Evolutionary conservation across 257 asterid genomes (phyloP).

Genomic region (Echium plantagineum): DNA sequence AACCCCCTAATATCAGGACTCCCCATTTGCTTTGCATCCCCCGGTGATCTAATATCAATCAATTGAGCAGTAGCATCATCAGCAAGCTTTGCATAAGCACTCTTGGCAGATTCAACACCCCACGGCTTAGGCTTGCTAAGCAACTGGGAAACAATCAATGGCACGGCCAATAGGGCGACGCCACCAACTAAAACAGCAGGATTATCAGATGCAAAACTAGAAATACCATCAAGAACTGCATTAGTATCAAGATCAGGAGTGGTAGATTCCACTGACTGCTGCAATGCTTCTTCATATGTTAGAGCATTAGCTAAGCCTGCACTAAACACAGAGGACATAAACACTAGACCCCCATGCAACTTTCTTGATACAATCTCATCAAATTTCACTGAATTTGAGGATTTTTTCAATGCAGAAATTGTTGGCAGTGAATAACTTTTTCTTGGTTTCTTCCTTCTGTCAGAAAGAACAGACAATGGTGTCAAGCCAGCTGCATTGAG

Average conservation of each 20-base stretch:
- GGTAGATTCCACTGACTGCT: conserved; percentile 32
- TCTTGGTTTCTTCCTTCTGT: conserved; percentile 46
- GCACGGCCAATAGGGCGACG: conserved; percentile 49
- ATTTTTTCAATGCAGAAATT: conserved; percentile 30
- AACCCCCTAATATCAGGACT: conserved; percentile 60
- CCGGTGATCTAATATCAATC: conserved; percentile 60
- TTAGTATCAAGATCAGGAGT: conserved; percentile 36
- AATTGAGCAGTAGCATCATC: conserved; percentile 57
- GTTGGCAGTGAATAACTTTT: conserved; percentile 21
- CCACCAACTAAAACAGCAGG: conserved; percentile 58
- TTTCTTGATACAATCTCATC: conserved; percentile 23
- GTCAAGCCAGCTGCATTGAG: conserved; percentile 62
- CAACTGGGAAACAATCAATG: conserved; percentile 55
- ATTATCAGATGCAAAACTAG: conserved; percentile 42
- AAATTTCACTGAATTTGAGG: conserved; percentile 11
- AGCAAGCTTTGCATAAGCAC: conserved; percentile 64
- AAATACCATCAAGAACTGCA: conserved; percentile 36
- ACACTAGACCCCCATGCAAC: conserved; percentile 37
- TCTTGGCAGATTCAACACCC: conserved; percentile 77
- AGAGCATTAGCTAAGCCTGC: conserved; percentile 55
- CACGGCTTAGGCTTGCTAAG: conserved; percentile 58
- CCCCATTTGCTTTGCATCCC: conserved; percentile 42
- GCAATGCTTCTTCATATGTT: conserved; percentile 68
- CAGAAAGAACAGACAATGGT: conserved; percentile 67
- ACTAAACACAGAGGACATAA: conserved; percentile 45